Evolutionary conservation across 345 rosid genomes (phyloP).

Genomic region (Linum tenue): DNA sequence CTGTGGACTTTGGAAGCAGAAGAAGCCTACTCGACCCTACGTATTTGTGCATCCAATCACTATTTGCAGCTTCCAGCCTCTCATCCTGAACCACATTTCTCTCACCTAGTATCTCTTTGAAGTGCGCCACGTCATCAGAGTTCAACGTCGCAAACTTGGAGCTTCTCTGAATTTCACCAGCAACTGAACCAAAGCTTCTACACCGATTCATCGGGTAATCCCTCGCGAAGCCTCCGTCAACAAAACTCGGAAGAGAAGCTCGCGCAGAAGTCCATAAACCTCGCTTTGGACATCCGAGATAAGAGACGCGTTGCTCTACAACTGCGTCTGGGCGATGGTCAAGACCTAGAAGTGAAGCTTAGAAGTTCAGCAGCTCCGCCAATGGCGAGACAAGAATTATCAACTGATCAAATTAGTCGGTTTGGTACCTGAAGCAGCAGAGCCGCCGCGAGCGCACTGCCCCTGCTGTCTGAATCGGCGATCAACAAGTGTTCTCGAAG

Average conservation of each 20-base stretch:
- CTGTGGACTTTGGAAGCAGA: conserved; percentile 62
- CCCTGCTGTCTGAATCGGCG: conserved; percentile 11
- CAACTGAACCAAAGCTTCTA: conserved; percentile 39
- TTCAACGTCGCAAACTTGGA: conserved; percentile 55
- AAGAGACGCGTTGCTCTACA: conserved; percentile 1
- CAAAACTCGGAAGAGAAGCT: not conserved
- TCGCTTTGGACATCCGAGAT: conserved; percentile 1
- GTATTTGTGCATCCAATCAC: conserved; percentile 92
- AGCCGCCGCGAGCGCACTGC: not conserved
- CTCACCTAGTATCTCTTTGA: conserved; percentile 58
- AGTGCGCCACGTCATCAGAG: conserved; percentile 54
- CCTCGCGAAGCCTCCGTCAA: conserved; percentile 7
- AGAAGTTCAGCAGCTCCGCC: not conserved
- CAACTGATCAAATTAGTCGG: not conserved
- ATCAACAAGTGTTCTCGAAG: conserved; percentile 19
- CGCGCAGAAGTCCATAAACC: not conserved
- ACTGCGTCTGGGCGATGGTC: not conserved
- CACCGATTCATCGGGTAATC: conserved; percentile 17
- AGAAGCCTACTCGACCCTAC: conserved; percentile 75
- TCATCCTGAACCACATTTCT: conserved; percentile 70
- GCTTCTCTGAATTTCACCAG: conserved; percentile 41
- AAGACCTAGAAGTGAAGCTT: conserved; percentile 2
- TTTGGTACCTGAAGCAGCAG: conserved; percentile 1
- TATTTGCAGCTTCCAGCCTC: conserved; percentile 54
- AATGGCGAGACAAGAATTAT: not conserved